Conservation (phyloP, 2,329 filamentous ascomycete genomes). For the Chaetomium strumarium region DNA sequence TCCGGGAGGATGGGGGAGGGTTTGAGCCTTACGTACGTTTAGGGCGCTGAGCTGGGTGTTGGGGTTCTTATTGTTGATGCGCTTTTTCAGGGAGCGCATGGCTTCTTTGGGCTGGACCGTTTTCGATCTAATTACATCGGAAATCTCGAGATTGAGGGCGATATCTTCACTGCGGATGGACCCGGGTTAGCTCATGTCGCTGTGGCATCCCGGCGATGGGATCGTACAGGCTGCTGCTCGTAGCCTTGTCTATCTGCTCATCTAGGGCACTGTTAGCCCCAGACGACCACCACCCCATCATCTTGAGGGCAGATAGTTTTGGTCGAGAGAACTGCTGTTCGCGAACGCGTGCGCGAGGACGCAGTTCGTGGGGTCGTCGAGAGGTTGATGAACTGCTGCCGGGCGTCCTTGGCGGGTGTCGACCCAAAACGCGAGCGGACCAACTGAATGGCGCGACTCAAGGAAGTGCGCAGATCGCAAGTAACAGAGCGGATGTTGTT, state of each 20-base stretch:
- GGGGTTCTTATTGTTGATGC: constrained; percentile 95
- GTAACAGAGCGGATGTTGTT: constrained; percentile 1
- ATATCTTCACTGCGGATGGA: constrained; percentile 74
- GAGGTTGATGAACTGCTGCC: not conserved
- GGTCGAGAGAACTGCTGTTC: not conserved
- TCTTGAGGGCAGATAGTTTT: constrained; percentile 34
- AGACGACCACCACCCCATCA: constrained; percentile 96
- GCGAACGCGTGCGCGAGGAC: not conserved
- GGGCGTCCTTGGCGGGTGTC: not conserved
- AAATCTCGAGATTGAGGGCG: constrained; percentile 94
- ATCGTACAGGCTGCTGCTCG: constrained; percentile 81
- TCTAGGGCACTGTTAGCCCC: constrained; percentile 87
- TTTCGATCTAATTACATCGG: constrained; percentile 94
- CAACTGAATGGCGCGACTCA: too few species aligned
- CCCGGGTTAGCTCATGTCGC: constrained; percentile 2
- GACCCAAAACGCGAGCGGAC: too few species aligned
- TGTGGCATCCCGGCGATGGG: not conserved
- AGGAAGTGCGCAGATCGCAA: not conserved
- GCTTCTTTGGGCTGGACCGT: constrained; percentile 96
- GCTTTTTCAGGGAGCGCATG: constrained; percentile 90
- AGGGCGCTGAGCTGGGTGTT: constrained; percentile 94
- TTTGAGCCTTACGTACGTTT: constrained; percentile 63
- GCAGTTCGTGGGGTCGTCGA: not conserved
- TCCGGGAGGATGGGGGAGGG: not conserved
- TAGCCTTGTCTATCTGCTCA: constrained; percentile 94